Evolutionary conservation across 2,329 filamentous ascomycete species (phyloP).

Genomic region (Orbilia javanica): DNA sequence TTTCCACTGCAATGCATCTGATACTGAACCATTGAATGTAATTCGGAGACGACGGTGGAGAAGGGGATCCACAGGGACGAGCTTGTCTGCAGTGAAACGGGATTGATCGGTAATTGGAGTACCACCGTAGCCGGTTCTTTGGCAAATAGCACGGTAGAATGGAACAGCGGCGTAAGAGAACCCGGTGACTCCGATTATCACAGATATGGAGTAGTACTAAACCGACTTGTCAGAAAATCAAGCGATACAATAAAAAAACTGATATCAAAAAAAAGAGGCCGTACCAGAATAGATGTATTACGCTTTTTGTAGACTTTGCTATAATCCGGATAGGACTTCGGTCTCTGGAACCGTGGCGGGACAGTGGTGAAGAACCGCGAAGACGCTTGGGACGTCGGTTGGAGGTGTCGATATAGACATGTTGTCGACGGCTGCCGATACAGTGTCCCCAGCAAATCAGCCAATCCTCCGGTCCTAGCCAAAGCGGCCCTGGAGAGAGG

Average conservation of each 20-base stretch:
- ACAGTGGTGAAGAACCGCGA: slow-evolving; percentile 52
- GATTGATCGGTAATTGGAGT: slow-evolving; percentile 71
- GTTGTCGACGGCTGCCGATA: slow-evolving; percentile 44
- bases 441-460: slow-evolving; percentile 38
- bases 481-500: slow-evolving; percentile 21
- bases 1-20: slow-evolving; percentile 96
- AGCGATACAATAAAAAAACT: neutral
- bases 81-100: slow-evolving; percentile 74
- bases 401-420: slow-evolving; percentile 40
- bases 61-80: slow-evolving; percentile 78
- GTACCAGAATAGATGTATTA: slow-evolving; percentile 52
- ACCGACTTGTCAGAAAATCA: neutral
- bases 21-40: slow-evolving; percentile 95
- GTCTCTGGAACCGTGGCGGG: slow-evolving; percentile 27
- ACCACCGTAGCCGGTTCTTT: slow-evolving; percentile 72
- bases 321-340: slow-evolving; percentile 46
- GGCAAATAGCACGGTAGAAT: slow-evolving; percentile 77
- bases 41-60: slow-evolving; percentile 81
- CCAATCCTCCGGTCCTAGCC: slow-evolving; percentile 10
- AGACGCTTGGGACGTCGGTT: neutral
- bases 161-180: slow-evolving; percentile 86
- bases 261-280: neutral
- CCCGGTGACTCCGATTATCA: slow-evolving; percentile 83
- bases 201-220: slow-evolving; percentile 75
- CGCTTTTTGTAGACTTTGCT: slow-evolving; percentile 51